Conservation (phyloP, 352 stramenopile genomes). For the Achlya hypogyna region DNA sequence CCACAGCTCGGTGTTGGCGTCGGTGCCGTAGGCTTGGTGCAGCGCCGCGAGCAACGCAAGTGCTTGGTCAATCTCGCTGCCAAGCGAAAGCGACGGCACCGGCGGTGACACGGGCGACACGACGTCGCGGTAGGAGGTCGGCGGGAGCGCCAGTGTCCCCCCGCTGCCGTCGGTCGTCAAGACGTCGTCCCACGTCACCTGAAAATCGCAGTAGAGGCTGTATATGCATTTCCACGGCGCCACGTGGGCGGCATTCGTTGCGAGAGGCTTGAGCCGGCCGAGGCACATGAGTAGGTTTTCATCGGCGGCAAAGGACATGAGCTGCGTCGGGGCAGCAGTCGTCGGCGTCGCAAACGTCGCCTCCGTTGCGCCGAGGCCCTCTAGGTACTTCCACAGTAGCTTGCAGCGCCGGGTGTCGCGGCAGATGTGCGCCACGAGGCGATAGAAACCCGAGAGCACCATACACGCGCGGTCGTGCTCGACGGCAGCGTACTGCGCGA, state of each 20-base stretch:
- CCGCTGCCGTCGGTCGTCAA: background rate
- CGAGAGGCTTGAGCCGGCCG: constrained; percentile 31
- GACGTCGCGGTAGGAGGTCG: background rate
- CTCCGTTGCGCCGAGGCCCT: background rate
- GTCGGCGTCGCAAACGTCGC: background rate
- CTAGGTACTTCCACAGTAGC: background rate
- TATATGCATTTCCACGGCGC: constrained; percentile 70
- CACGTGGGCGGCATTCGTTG: constrained; percentile 18
- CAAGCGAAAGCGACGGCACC: no score
- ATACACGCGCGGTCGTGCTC: constrained; percentile 3
- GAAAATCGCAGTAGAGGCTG: constrained; percentile 60
- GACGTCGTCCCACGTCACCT: constrained; percentile 40
- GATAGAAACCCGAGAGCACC: constrained; percentile 20
- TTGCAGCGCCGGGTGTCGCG: constrained; percentile 3
- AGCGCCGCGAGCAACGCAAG: background rate
- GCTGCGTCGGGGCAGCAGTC: constrained; percentile 18
- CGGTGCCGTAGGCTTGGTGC: background rate
- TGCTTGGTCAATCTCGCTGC: background rate
- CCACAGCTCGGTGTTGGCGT: constrained; percentile 33
- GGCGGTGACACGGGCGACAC: background rate
- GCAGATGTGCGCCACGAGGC: constrained; percentile 16
- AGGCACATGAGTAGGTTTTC: constrained; percentile 75
- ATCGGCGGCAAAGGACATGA: constrained; percentile 46
- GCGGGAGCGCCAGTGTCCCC: background rate
- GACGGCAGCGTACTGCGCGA: constrained; percentile 29